Conservation (phyloP, 768 basidiomycete genomes). For the Tylopilus rubrobrunneus region DNA sequence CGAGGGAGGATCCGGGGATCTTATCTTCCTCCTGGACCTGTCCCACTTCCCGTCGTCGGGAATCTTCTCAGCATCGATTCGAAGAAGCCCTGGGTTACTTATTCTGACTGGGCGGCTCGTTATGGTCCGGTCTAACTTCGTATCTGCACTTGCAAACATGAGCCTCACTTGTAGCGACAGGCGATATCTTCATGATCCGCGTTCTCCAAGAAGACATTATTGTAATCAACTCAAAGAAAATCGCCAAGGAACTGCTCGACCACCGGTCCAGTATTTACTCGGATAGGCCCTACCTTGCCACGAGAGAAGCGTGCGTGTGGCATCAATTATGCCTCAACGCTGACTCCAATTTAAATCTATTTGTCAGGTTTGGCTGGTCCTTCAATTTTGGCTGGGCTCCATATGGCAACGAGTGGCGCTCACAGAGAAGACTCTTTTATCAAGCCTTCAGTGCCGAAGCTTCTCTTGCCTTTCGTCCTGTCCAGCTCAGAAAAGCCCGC, state of each 20-base stretch:
- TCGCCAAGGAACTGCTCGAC: constrained; percentile 29
- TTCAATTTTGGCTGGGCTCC: constrained; percentile 15
- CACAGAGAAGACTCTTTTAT: constrained; percentile 20
- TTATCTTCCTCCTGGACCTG: constrained; percentile 16
- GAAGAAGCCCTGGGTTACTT: constrained; percentile 18
- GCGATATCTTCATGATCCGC: constrained; percentile 20
- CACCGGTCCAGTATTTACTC: constrained; percentile 27
- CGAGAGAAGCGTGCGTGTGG: constrained; percentile 11
- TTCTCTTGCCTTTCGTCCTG: constrained; percentile 4
- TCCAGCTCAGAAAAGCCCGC: constrained; percentile 20
- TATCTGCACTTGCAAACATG: background rate
- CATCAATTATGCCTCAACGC: background rate
- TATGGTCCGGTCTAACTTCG: constrained; percentile 10
- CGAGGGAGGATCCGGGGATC: background rate
- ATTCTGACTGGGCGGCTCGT: constrained; percentile 15
- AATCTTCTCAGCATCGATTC: constrained; percentile 15
- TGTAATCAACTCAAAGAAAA: constrained; percentile 23
- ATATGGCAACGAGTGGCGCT: constrained; percentile 26
- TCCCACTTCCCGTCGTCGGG: constrained; percentile 14
- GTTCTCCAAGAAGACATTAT: constrained; percentile 20
- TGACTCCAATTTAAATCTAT: background rate
- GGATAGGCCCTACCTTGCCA: constrained; percentile 21
- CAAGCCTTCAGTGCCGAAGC: constrained; percentile 22
- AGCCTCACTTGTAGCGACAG: constrained; percentile 1
- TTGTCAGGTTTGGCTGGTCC: constrained; percentile 17